A percentile compares a stretch with the other conserved stretches of the same genome.
Conservation (phyloP, 495 filamentous ascomycete genomes). For the Arthonia radiata region DNA sequence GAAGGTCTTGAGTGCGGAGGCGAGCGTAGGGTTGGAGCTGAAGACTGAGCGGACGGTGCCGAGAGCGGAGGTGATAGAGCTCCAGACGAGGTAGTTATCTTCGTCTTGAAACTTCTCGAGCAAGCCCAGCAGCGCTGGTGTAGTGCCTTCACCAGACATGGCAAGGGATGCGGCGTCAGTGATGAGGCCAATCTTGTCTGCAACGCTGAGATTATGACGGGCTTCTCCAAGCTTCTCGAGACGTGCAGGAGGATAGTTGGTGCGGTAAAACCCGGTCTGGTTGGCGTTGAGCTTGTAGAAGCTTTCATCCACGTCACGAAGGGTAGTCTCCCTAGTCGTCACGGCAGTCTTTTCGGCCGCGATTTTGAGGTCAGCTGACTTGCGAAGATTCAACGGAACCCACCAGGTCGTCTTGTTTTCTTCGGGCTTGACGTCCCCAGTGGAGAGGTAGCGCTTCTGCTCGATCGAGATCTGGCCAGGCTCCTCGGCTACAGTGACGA, state of each 20-base stretch:
- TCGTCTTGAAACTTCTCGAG: constrained; percentile 63
- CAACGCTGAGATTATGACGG: constrained; percentile 42
- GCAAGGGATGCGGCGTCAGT: constrained; percentile 84
- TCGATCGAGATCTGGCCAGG: constrained; percentile 54
- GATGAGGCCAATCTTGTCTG: constrained; percentile 78
- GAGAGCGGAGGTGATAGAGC: constrained; percentile 49
- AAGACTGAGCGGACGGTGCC: constrained; percentile 40
- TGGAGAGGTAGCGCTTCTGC: constrained; percentile 70
- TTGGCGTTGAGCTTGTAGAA: constrained; percentile 87
- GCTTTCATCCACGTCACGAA: constrained; percentile 45
- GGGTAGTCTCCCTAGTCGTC: constrained; percentile 46
- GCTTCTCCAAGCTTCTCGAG: constrained; percentile 56
- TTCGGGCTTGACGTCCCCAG: constrained; percentile 58
- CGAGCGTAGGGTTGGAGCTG: constrained; percentile 26
- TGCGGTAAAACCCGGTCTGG: constrained; percentile 76
- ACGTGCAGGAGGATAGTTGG: constrained; percentile 62
- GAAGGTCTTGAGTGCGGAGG: constrained; percentile 48
- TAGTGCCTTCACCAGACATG: constrained; percentile 59
- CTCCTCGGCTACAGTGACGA: constrained; percentile 65
- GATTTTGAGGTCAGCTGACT: constrained; percentile 25
- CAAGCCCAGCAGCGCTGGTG: constrained; percentile 53
- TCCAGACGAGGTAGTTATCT: constrained; percentile 68
- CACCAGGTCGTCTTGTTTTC: constrained; percentile 92
- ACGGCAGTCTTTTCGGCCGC: constrained; percentile 34
- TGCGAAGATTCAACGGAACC: constrained; percentile 64